A percentile compares a stretch with the other conserved stretches of the same genome.
These are phyloP conservation scores for Calonectria leucothoes DNA, from an alignment of 2,329 filamentous ascomycete genomes.

Conservation along the genomic window DNA sequence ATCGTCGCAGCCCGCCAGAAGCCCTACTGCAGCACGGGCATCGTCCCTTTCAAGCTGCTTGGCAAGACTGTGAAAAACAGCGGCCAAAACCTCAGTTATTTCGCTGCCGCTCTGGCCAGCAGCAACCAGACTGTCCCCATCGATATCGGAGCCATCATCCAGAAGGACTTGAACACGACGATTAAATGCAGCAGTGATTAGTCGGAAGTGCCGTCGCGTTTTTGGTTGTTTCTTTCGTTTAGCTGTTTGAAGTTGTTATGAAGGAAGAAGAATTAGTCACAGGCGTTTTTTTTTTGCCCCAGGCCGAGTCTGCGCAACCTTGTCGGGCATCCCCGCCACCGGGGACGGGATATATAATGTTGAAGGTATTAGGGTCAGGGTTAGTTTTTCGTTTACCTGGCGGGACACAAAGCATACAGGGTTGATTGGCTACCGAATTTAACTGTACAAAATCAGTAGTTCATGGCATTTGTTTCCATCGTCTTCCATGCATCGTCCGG, in stretches of 20 bases:
- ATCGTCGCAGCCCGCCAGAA: slow-evolving; percentile 51
- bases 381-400: slow-evolving; percentile 6
- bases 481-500: neutral
- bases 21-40: slow-evolving; percentile 65
- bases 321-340: neutral
- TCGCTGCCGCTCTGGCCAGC: slow-evolving; percentile 63
- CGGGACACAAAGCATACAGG: slow-evolving; percentile 33
- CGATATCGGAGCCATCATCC: slow-evolving; percentile 59
- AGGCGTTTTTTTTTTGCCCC: neutral
- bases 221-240: neutral
- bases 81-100: slow-evolving; percentile 66
- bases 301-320: slow-evolving; percentile 2
- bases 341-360: slow-evolving; percentile 25
- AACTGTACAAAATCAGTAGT: slow-evolving; percentile 19
- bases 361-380: slow-evolving; percentile 24
- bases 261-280: neutral
- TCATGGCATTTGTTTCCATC: slow-evolving; percentile 8
- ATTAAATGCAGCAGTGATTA: slow-evolving; percentile 37
- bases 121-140: slow-evolving; percentile 65
- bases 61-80: slow-evolving; percentile 64
- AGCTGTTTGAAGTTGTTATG: neutral
- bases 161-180: slow-evolving; percentile 44
- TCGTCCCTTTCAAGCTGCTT: slow-evolving; percentile 66
- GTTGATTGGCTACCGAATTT: slow-evolving; percentile 24
- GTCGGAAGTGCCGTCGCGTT: neutral